Base-by-base conservation (phyloP, 805 yeast genomes). In the Candida quercuum region DNA sequence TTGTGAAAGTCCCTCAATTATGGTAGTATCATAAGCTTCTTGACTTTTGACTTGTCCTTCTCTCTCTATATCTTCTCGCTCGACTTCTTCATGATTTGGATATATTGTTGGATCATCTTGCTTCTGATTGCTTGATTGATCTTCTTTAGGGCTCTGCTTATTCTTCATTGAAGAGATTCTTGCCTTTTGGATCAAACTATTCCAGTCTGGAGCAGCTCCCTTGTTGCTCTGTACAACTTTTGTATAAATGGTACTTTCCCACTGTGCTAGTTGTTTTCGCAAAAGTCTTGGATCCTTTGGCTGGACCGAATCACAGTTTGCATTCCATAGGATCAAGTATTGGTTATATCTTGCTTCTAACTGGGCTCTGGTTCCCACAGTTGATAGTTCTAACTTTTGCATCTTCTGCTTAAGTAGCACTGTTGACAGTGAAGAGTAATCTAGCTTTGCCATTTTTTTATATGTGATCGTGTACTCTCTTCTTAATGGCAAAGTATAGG, bases 261-360 rank as follows among this genome's bases (percentile, higher is more conserved):
- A 84, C 49, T 77, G 76, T 17, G 61, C 56, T 27, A 89, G 64
- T 36, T 71, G 72, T 37, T 70, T 74, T 33, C 74, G 64, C 34
- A 89, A 57, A 5, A 74, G 72, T 27, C 64, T 60, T 17, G 76
- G 78, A 19, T 74, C 59, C 4, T 73, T 74, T 0, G 95, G 96
- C 22, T 66, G 68, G 25, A 72, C 63, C 6, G 88, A 72, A 52
- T 87, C 96, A 30, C 79, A 70, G 51, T 87, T 87, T 11, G 95
- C 80, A 53, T 89, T 89, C 78, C 81, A 83, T 10, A 87, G 53
- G 23, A 79, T 75, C 39, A 82, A 76, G 63, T 78, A 89, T 46
- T 88, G 91, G 43, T 76, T 80, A 53, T 84, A 84, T 28, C 98
- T 61, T 15, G 72, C 60, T 42, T 85, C 89, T 48, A 88, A 51